Percentiles rank a stretch among this genome's conserved stretches.
These are phyloP conservation scores for Phytopythium ostracodes DNA, from an alignment of 352 stramenopile genomes.

Conservation along the genomic window DNA sequence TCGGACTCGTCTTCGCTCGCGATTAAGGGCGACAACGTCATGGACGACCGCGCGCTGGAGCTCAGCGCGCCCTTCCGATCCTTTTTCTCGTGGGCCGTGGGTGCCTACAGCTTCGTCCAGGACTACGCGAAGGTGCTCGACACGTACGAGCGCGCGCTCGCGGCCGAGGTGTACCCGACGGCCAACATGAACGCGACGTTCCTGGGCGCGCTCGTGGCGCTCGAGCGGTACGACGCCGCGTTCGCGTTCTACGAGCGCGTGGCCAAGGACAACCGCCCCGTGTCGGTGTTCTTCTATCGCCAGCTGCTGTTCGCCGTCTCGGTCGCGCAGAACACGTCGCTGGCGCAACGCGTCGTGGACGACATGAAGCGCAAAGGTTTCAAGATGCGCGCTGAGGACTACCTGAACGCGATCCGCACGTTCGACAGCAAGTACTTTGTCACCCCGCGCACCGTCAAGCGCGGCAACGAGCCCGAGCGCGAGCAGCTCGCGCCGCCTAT, in stretches of 20 bases:
- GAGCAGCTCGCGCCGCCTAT: constrained; percentile 22
- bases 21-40: constrained; percentile 24
- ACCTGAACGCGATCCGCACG: constrained; percentile 40
- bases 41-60: constrained; percentile 33
- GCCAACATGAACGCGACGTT: constrained; percentile 68
- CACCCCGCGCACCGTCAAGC: constrained; percentile 10
- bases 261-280: constrained; percentile 30
- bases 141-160: constrained; percentile 43
- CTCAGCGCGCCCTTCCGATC: constrained; percentile 43
- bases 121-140: constrained; percentile 31
- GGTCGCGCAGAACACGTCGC: constrained; percentile 20
- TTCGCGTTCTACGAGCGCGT: constrained; percentile 47
- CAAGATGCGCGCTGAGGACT: constrained; percentile 49
- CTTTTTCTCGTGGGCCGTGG: constrained; percentile 69
- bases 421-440: constrained; percentile 50
- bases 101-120: constrained; percentile 26
- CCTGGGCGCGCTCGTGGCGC: constrained; percentile 34
- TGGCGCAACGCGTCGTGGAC: constrained; percentile 35
- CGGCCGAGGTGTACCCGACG: constrained; percentile 42
- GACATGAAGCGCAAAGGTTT: constrained; percentile 73
- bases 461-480: constrained; percentile 7
- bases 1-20: constrained; percentile 11
- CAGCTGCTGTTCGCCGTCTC: constrained; percentile 46
- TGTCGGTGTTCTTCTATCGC: constrained; percentile 62
- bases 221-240: constrained; percentile 30